Conservation (phyloP, 352 stramenopile species). For the Globisporangium iwayamae region DNA sequence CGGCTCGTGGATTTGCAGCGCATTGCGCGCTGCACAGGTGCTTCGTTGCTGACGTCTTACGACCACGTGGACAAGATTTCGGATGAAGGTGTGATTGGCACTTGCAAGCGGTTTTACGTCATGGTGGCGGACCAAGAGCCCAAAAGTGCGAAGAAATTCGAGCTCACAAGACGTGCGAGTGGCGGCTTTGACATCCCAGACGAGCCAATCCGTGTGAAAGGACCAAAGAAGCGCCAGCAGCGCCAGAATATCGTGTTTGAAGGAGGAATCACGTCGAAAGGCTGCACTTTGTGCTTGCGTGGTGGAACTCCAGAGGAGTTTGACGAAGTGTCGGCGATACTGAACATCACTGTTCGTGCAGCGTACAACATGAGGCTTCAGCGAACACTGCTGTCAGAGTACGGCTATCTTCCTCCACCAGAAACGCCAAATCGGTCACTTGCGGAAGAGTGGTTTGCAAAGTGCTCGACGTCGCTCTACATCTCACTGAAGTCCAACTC, state of each 20-base stretch:
- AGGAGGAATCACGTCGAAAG: constrained; percentile 63
- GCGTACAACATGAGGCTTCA: constrained; percentile 85
- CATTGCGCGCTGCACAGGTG: constrained; percentile 71
- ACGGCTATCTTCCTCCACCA: constrained; percentile 53
- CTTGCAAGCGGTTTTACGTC: constrained; percentile 81
- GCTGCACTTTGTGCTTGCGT: constrained; percentile 80
- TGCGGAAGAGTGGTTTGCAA: constrained; percentile 78
- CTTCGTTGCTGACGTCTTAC: constrained; percentile 77
- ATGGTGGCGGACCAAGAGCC: constrained; percentile 78
- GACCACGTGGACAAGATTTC: constrained; percentile 89
- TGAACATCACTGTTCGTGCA: constrained; percentile 56
- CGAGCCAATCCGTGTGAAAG: constrained; percentile 6
- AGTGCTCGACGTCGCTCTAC: constrained; percentile 79
- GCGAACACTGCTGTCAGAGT: constrained; percentile 48
- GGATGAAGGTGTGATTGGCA: constrained; percentile 67
- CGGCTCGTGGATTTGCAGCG: constrained; percentile 73
- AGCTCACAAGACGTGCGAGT: constrained; percentile 32
- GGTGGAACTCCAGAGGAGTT: constrained; percentile 62
- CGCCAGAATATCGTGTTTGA: constrained; percentile 87
- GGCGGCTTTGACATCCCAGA: constrained; percentile 19
- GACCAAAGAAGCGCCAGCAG: constrained; percentile 54
- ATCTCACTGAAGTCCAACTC: constrained; percentile 86
- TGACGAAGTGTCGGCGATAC: constrained; percentile 58
- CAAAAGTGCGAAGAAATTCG: constrained; percentile 58
- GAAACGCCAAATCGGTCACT: constrained; percentile 57